A percentile compares a stretch with the other conserved stretches of the same genome.
Evolutionary conservation across 2,329 filamentous ascomycete genomes (phyloP).

Genomic region (Pseudocercospora musae): DNA sequence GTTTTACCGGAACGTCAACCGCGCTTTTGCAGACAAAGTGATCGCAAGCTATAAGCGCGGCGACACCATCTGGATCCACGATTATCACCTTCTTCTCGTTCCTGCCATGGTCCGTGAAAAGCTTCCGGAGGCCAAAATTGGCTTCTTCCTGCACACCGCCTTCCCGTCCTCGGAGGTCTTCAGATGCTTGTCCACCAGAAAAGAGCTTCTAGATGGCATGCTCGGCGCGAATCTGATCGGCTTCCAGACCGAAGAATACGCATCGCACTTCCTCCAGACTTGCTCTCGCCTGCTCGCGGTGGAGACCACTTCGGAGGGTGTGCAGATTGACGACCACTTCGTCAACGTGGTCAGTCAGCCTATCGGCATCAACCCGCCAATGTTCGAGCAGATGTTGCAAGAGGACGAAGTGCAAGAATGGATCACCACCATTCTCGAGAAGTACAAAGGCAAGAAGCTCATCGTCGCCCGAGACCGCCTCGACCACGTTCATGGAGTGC

Average conservation of each 20-base stretch:
- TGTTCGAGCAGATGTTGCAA: conserved; percentile 55
- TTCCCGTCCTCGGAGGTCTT: conserved; percentile 97
- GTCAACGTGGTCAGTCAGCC: conserved; percentile 81
- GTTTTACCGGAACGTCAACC: conserved; percentile 81
- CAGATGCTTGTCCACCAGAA: conserved; percentile 81
- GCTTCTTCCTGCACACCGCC: conserved; percentile 91
- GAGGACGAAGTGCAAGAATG: conserved; percentile 72
- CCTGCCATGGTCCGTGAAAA: conserved; percentile 86
- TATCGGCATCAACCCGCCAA: conserved; percentile 86
- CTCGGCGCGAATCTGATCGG: conserved; percentile 88
- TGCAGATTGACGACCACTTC: conserved; percentile 89
- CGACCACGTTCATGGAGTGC: conserved; percentile 84
- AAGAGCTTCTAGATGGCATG: conserved; percentile 85
- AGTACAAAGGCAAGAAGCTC: conserved; percentile 82
- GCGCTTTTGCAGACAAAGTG: conserved; percentile 87
- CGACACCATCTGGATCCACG: conserved; percentile 91
- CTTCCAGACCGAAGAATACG: conserved; percentile 92
- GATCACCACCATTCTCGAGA: conserved; percentile 75
- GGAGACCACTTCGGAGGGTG: conserved; percentile 81
- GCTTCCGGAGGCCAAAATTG: conserved; percentile 88
- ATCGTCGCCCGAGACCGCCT: conserved; percentile 94
- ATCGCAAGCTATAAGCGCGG: conserved; percentile 89
- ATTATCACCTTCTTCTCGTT: conserved; percentile 89
- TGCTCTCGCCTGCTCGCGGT: conserved; percentile 89
- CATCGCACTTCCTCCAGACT: conserved; percentile 90